These are phyloP conservation scores for Rhizomucor pusillus DNA, from an alignment of 371 early-diverging fungal species.

Conservation along the genomic window DNA sequence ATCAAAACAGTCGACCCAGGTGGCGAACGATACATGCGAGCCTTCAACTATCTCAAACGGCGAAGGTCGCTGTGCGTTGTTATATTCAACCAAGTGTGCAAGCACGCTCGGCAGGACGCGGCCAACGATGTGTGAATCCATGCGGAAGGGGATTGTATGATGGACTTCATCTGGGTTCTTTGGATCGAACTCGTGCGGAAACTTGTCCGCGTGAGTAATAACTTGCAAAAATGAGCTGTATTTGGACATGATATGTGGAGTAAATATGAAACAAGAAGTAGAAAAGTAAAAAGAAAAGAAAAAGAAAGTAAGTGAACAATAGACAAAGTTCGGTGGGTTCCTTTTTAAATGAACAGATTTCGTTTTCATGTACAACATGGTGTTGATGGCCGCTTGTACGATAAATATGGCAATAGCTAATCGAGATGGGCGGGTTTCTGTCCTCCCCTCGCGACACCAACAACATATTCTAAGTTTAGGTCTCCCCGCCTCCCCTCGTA, in stretches of 20 bases:
- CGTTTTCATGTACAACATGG: conserved; percentile 5
- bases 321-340: background rate
- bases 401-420: conserved; percentile 6
- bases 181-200: conserved; percentile 28
- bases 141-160: conserved; percentile 26
- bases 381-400: background rate
- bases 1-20: conserved; percentile 28
- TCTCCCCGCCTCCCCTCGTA: too few relatives aligned
- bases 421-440: conserved; percentile 8
- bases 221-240: conserved; percentile 25
- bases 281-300: conserved; percentile 5
- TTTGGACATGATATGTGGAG: background rate
- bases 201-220: conserved; percentile 42
- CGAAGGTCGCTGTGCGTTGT: conserved; percentile 4
- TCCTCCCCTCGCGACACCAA: too few relatives aligned
- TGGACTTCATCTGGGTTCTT: conserved; percentile 19
- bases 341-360: background rate
- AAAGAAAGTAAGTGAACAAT: conserved; percentile 1
- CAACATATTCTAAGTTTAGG: too few relatives aligned
- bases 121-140: conserved; percentile 32
- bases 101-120: conserved; percentile 33
- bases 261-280: conserved; percentile 3
- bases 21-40: conserved; percentile 20
- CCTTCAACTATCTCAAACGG: conserved; percentile 34
- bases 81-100: conserved; percentile 30